Evolutionary conservation across 225 moss, liverwort and hornwort genomes (phyloP).

Genomic region (Pseudoscleropodium purum): DNA sequence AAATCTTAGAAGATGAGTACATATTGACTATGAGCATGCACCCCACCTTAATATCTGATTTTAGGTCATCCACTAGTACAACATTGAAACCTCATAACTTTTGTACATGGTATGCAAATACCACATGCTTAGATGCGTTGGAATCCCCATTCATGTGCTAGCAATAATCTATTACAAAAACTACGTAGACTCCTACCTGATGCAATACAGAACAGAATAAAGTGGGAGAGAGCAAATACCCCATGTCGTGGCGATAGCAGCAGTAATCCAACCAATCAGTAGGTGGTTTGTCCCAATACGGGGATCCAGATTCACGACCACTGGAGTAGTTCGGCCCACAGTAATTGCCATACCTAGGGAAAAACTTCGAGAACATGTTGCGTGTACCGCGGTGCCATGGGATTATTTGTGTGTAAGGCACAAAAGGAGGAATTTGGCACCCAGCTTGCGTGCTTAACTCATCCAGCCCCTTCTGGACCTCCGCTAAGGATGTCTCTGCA

Average conservation of each 20-base stretch:
- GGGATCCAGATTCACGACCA: slow-evolving; percentile 63
- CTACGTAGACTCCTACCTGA: not conserved
- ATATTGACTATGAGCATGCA: not conserved
- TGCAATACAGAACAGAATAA: not conserved
- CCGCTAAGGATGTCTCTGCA: slow-evolving; percentile 1
- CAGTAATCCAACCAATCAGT: slow-evolving; percentile 65
- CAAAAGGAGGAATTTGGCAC: slow-evolving; percentile 42
- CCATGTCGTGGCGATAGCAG: slow-evolving; percentile 83
- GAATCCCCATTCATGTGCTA: not conserved
- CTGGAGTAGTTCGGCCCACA: slow-evolving; percentile 93
- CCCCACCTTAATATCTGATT: not conserved
- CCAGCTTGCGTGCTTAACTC: slow-evolving; percentile 12
- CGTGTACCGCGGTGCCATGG: slow-evolving; percentile 73
- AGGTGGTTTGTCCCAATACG: slow-evolving; percentile 62
- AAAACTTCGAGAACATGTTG: slow-evolving; percentile 52
- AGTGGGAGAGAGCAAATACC: slow-evolving; percentile 7
- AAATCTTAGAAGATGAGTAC: not conserved
- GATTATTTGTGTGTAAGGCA: slow-evolving; percentile 42
- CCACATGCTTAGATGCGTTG: not conserved
- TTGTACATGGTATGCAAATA: not conserved
- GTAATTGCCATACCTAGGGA: slow-evolving; percentile 79
- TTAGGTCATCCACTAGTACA: not conserved
- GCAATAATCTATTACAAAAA: not conserved
- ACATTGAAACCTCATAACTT: not conserved
- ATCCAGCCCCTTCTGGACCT: slow-evolving; percentile 12